Base-by-base conservation (phyloP, 1,139 yeast genomes). In the Pneumocystis oryctolagi region DNA sequence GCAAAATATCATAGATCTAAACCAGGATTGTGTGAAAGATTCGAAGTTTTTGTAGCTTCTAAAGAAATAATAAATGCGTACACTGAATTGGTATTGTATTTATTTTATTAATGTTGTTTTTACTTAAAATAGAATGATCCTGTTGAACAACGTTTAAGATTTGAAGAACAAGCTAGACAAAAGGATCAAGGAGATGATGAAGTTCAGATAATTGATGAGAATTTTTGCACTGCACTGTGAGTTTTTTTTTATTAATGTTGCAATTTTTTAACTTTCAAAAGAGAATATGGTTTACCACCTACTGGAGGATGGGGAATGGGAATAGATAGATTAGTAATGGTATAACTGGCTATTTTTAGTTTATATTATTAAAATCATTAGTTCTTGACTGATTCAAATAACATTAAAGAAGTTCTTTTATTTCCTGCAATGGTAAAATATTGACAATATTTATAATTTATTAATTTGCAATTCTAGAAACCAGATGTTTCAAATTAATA, bases 281-380 rank as follows among this genome's bases (percentile, higher is more conserved):
- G 55, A 73, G 98, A 92, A 79, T 92, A 89, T 77, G 98, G 98
- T 76, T 82, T 92, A 73, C 98, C 98, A 67, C 98, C 98, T 72
- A 92, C 98, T 71, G 98, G 95, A 75, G 98, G 98, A 71, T 92
- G 97, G 97, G 98, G 98, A 72, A 87, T 96, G 79, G 98, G 98
- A 82, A 89, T 92, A 71, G 98, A 92, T 78, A 88, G 98, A 81
- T 76, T 92, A 73, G 92, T 96, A 74, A 92, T 92, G 98, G 64
- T 57, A 57, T 20, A 18, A 20, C 14, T 8, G 14, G 59, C 5
- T 25, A 20, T 42, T 20, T 42, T 42, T 42, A 4, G 8, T 18
- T 42, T 42, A 20, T 20, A 42, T 37, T n/a, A 5, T 20, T 56
- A 8, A 55, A 18, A 2, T 56, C 20, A 25, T 18, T 37, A 37